Percentiles rank a stretch among this genome's conserved stretches.
phyloP scores from a whole-genome alignment of 495 filamentous ascomycete genomes.

The Extremus antarcticus region DNA sequence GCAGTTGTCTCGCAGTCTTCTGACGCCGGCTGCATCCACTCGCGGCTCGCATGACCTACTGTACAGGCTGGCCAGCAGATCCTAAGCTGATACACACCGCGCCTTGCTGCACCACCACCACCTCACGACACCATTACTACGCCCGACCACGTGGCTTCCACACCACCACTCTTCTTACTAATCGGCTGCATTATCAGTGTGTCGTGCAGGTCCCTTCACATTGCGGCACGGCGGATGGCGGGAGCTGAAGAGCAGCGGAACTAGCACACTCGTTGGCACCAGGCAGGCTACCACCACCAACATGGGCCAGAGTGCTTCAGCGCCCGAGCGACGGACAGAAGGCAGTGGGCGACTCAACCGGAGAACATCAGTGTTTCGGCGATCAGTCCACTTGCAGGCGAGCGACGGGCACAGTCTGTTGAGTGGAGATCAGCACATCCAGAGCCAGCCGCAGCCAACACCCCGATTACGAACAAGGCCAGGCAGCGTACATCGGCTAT shows the following conservation, averaged over 20 bases:
- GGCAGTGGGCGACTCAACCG: constrained; percentile 3
- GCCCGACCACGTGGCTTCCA: not conserved
- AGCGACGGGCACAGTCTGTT: constrained; percentile 15
- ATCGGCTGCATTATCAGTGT: too few species aligned
- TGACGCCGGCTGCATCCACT: too few species aligned
- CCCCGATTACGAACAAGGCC: constrained; percentile 7
- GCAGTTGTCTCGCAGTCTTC: too few species aligned
- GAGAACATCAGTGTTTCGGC: constrained; percentile 6
- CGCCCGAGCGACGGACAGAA: constrained; percentile 1
- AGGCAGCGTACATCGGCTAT: constrained; percentile 10
- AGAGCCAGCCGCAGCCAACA: not conserved
- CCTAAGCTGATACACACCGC: too few species aligned
- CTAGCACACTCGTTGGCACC: not conserved
- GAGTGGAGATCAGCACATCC: constrained; percentile 4
- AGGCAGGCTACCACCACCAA: not conserved
- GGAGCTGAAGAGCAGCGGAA: not conserved
- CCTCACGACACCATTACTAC: too few species aligned
- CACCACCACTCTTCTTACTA: not conserved
- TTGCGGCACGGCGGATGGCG: not conserved
- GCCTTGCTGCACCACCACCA: not conserved
- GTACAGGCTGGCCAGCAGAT: too few species aligned
- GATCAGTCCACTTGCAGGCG: constrained; percentile 4
- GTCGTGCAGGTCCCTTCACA: too few species aligned
- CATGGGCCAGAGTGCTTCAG: constrained; percentile 8
- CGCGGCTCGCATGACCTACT: too few species aligned